Percentiles rank a stretch among this genome's conserved stretches.
Conservation (phyloP, 192 early-diverging fungal genomes). For the Geranomyces variabilis region DNA sequence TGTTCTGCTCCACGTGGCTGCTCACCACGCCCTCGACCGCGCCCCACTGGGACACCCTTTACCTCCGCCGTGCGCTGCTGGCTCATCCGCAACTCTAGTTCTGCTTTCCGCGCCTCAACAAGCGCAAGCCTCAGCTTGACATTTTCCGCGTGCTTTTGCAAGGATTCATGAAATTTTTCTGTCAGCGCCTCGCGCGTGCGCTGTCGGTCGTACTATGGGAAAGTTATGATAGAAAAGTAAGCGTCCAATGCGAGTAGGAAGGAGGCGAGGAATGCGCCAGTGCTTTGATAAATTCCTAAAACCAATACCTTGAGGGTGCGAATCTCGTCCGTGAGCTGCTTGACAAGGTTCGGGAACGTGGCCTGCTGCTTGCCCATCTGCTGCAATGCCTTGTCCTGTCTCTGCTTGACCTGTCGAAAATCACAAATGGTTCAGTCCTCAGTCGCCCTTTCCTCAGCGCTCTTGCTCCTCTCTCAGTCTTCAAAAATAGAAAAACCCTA, state of each 20-base stretch:
- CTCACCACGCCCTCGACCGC: not conserved
- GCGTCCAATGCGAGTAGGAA: not conserved
- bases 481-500: not conserved
- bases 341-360: not conserved
- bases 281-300: no score
- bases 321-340: slow-evolving; percentile 1
- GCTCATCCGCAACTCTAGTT: no score
- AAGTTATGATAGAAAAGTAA: not conserved
- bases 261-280: not conserved
- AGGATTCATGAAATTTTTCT: not conserved
- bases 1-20: not conserved
- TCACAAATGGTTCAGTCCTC: no score
- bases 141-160: not conserved
- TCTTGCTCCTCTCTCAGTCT: not conserved
- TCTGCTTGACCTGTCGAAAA: not conserved
- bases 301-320: not conserved
- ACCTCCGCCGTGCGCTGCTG: not conserved
- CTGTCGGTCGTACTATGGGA: not conserved
- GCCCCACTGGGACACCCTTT: not conserved
- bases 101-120: no score
- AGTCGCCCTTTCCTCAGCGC: not conserved
- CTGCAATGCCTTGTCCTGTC: not conserved
- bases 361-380: slow-evolving; percentile 1
- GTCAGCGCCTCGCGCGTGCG: not conserved
- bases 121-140: not conserved